Conservation (phyloP, 2,329 filamentous ascomycete species). For the Venturiaceae sp. region DNA sequence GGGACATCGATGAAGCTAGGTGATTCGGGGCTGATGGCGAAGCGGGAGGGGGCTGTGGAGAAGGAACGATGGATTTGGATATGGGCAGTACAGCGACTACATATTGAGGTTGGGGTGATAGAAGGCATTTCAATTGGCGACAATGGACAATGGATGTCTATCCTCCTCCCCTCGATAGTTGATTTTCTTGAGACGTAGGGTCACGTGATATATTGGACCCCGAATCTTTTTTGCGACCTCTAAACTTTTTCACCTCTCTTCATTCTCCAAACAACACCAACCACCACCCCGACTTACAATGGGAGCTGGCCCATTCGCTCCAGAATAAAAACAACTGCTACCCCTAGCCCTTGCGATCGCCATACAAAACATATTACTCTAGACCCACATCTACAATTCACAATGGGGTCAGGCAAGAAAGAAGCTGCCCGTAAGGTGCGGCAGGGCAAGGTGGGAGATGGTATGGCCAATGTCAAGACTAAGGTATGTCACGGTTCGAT, state of each 20-base stretch:
- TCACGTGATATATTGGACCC: neutral
- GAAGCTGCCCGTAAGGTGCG: conserved; percentile 73
- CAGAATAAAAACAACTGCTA: too few species aligned
- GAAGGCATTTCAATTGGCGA: conserved; percentile 27
- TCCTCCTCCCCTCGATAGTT: neutral
- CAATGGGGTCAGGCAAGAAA: conserved; percentile 88
- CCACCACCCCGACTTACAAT: too few species aligned
- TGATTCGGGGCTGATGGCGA: conserved; percentile 67
- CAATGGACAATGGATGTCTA: neutral
- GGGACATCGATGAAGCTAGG: conserved; percentile 81
- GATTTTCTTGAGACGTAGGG: neutral
- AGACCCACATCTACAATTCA: too few species aligned
- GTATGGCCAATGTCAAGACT: conserved; percentile 80
- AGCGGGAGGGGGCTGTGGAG: conserved; percentile 32
- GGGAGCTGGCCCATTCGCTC: too few species aligned
- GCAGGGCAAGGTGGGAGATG: conserved; percentile 76
- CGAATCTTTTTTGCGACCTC: neutral
- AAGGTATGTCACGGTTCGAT: too few species aligned
- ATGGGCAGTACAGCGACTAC: conserved; percentile 24
- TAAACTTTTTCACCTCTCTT: too few species aligned
- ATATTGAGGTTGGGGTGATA: conserved; percentile 25
- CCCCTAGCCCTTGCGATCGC: neutral
- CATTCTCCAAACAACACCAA: neutral
- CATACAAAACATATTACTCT: neutral
- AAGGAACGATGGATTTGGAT: conserved; percentile 24